Evolutionary conservation across 1,284 basidiomycete genomes (phyloP).

Genomic region (Trametes sp.): DNA sequence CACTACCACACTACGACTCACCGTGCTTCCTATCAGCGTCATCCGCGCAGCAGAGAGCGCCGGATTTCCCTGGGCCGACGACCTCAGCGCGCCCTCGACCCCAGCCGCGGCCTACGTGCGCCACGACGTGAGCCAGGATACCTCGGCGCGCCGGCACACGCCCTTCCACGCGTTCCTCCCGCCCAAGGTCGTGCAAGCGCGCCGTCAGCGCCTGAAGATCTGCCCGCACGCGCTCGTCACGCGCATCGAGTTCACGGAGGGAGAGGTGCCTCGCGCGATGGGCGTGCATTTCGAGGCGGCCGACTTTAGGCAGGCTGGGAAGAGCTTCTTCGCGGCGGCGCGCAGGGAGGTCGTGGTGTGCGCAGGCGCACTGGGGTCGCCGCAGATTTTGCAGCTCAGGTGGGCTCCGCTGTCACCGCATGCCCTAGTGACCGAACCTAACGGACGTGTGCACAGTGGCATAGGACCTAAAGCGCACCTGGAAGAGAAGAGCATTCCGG

Average conservation of each 20-base stretch:
- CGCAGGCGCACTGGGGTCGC: slow-evolving; percentile 44
- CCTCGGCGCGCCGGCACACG: slow-evolving; percentile 32
- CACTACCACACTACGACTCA: background rate
- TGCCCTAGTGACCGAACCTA: background rate
- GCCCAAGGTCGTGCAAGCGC: slow-evolving; percentile 24
- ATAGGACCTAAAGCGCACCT: slow-evolving; percentile 42
- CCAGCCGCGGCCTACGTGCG: slow-evolving; percentile 34
- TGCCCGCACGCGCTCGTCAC: slow-evolving; percentile 39
- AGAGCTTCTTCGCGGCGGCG: slow-evolving; percentile 31
- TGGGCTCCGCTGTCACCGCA: slow-evolving; percentile 13
- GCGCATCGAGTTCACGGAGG: slow-evolving; percentile 21
- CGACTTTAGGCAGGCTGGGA: slow-evolving; percentile 8
- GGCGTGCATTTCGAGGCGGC: slow-evolving; percentile 28
- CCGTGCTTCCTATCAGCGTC: slow-evolving; percentile 14
- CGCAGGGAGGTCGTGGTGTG: slow-evolving; percentile 42
- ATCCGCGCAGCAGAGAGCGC: slow-evolving; percentile 24
- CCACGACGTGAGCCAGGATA: slow-evolving; percentile 38
- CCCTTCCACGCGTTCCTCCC: slow-evolving; percentile 43
- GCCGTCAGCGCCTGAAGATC: slow-evolving; percentile 36
- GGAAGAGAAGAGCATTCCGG: slow-evolving; percentile 36
- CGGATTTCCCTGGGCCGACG: slow-evolving; percentile 37
- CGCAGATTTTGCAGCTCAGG: slow-evolving; percentile 47
- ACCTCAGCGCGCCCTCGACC: slow-evolving; percentile 38
- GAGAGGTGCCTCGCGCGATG: slow-evolving; percentile 6
- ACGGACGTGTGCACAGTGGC: slow-evolving; percentile 23